These are phyloP conservation scores for Nicotiana tomentosiformis DNA, from an alignment of 257 asterid genomes.

Conservation along the genomic window DNA sequence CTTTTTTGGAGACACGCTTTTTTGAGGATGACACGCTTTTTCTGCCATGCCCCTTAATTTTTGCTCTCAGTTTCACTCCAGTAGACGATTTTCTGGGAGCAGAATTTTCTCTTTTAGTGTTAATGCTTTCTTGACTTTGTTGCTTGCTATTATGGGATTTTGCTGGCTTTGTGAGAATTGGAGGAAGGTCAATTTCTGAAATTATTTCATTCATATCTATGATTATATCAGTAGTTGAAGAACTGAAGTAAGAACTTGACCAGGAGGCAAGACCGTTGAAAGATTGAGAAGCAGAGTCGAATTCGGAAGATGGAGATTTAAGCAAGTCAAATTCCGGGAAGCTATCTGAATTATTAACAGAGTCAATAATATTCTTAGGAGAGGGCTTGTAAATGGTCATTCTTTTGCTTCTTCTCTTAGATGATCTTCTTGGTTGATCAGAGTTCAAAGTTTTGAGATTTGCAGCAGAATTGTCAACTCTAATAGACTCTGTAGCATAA, in stretches of 20 bases:
- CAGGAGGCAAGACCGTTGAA: constrained; percentile 18
- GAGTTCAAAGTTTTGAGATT: constrained; percentile 13
- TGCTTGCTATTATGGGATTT: no score
- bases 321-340: constrained; percentile 34
- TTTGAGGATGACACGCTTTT: constrained; percentile 21
- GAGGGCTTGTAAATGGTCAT: constrained; percentile 74
- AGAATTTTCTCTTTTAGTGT: constrained; percentile 6
- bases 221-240: constrained; percentile 53
- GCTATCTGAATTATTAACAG: not conserved
- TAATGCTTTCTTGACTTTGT: constrained; percentile 8
- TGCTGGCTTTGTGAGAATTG: constrained; percentile 29
- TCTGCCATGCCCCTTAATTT: constrained; percentile 21
- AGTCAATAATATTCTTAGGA: constrained; percentile 22
- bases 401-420: constrained; percentile 42
- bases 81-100: constrained; percentile 18
- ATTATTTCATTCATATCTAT: constrained; percentile 36
- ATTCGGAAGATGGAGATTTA: constrained; percentile 32
- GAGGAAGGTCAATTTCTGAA: constrained; percentile 54
- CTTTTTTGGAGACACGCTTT: no score
- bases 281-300: constrained; percentile 24
- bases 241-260: constrained; percentile 11
- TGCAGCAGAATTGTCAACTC: constrained; percentile 19
- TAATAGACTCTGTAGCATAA: constrained; percentile 32
- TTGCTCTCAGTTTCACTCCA: constrained; percentile 50
- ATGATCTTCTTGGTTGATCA: constrained; percentile 48